These are phyloP conservation scores for Sphagnum contortum DNA, from an alignment of 225 moss, liverwort and hornwort genomes.

Conservation along the genomic window DNA sequence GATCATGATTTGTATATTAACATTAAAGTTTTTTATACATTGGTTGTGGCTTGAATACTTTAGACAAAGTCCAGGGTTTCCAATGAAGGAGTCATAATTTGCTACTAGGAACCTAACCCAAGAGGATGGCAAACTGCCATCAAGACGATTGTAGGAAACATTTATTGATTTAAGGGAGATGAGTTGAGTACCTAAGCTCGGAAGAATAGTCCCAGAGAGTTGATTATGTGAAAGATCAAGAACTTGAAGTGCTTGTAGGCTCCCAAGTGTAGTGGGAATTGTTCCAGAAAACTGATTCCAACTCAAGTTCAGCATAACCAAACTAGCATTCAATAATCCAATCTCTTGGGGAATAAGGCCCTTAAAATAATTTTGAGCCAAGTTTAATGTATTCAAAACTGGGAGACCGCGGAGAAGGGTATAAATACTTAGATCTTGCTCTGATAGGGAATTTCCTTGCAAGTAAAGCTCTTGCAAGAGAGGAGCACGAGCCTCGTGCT, in stretches of 20 bases:
- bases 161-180: background rate
- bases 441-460: background rate
- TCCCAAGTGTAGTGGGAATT: background rate
- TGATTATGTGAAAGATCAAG: constrained; percentile 1
- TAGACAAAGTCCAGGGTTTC: constrained; percentile 1
- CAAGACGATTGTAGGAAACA: background rate
- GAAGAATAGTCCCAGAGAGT: background rate
- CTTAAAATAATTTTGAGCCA: background rate
- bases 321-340: background rate
- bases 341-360: background rate
- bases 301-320: background rate
- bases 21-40: background rate
- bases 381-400: background rate
- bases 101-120: constrained; percentile 4
- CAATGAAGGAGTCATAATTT: constrained; percentile 4
- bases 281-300: background rate
- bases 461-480: background rate
- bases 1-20: background rate
- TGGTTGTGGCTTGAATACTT: background rate
- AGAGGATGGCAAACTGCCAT: background rate
- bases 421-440: too few relatives aligned
- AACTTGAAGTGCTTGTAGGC: background rate
- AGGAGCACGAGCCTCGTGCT: too few relatives aligned
- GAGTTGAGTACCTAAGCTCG: background rate
- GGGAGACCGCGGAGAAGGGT: background rate